Percentiles rank a stretch among this genome's conserved stretches.
phyloP scores from a whole-genome alignment of 306 rosid species.

The Malus sylvestris region DNA sequence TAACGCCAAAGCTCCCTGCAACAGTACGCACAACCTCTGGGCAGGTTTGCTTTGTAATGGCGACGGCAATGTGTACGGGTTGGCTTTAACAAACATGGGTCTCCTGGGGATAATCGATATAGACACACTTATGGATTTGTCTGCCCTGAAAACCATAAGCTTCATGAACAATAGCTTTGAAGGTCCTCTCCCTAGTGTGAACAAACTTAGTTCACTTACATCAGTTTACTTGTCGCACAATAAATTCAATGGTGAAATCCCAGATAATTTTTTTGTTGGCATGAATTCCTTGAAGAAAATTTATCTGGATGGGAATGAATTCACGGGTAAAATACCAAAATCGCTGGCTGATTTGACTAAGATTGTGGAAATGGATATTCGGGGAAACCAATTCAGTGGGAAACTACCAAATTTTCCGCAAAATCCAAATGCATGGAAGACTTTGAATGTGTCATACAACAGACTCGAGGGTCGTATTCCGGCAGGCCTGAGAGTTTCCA shows the following conservation, averaged over 20 bases:
- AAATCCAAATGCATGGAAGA: slow-evolving; percentile 18
- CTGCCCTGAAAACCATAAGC: slow-evolving; percentile 43
- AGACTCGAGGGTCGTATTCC: slow-evolving; percentile 58
- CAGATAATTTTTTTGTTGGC: slow-evolving; percentile 43
- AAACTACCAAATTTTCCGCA: slow-evolving; percentile 44
- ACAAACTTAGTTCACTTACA: slow-evolving; percentile 24
- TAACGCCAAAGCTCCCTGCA: slow-evolving; percentile 22
- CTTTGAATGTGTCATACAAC: slow-evolving; percentile 45
- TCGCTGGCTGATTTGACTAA: slow-evolving; percentile 50
- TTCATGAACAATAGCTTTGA: slow-evolving; percentile 44
- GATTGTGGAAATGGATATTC: slow-evolving; percentile 53
- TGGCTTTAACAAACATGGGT: slow-evolving; percentile 54
- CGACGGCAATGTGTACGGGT: slow-evolving; percentile 10
- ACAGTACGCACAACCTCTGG: slow-evolving; percentile 22
- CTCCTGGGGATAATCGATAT: slow-evolving; percentile 44
- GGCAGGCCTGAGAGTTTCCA: slow-evolving; percentile 5
- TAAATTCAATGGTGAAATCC: slow-evolving; percentile 49
- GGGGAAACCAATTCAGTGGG: slow-evolving; percentile 50
- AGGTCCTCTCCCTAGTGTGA: slow-evolving; percentile 58
- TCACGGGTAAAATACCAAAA: slow-evolving; percentile 49
- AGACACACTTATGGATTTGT: slow-evolving; percentile 28
- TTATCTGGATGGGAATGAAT: slow-evolving; percentile 42
- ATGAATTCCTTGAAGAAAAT: slow-evolving; percentile 43
- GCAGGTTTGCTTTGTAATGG: slow-evolving; percentile 39
- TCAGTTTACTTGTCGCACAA: slow-evolving; percentile 49